Evolutionary conservation across 768 basidiomycete species (phyloP).

Genomic region (Tephrocybe sp.): DNA sequence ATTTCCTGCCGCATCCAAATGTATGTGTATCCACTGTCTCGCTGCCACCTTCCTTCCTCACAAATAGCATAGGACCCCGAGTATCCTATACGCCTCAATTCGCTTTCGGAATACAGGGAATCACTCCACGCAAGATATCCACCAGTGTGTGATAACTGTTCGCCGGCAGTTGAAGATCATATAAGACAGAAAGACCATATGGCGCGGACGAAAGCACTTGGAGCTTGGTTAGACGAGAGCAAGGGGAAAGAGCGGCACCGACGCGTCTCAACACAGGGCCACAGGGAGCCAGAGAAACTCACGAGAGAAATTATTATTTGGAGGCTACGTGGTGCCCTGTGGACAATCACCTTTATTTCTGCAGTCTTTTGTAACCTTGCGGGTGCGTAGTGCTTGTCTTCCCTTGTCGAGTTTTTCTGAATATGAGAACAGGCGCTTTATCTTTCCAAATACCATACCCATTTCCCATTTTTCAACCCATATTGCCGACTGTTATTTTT

Average conservation of each 20-base stretch:
- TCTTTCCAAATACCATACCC: conserved; percentile 26
- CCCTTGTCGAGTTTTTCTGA: neutral
- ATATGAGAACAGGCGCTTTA: conserved; percentile 26
- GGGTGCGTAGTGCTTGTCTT: conserved; percentile 35
- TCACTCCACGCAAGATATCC: conserved; percentile 84
- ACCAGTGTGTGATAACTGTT: conserved; percentile 75
- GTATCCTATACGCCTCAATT: conserved; percentile 58
- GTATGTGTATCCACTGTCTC: conserved; percentile 39
- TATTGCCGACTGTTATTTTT: conserved; percentile 47
- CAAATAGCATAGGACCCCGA: conserved; percentile 60
- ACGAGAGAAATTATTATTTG: conserved; percentile 57
- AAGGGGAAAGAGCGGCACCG: conserved; percentile 62
- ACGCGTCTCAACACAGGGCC: conserved; percentile 39
- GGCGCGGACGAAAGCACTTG: conserved; percentile 76
- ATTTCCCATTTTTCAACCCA: conserved; percentile 29
- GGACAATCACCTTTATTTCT: conserved; percentile 45
- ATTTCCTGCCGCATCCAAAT: conserved; percentile 78
- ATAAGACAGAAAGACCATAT: conserved; percentile 76
- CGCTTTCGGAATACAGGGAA: conserved; percentile 67
- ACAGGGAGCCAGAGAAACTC: conserved; percentile 39
- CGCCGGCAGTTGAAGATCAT: conserved; percentile 78
- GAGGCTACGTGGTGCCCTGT: conserved; percentile 68
- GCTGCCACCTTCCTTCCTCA: conserved; percentile 2
- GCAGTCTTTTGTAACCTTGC: conserved; percentile 39
- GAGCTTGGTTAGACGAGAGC: conserved; percentile 64